Evolutionary conservation across 371 early-diverging fungal species (phyloP).

Genomic region (Rhizopus sp.): DNA sequence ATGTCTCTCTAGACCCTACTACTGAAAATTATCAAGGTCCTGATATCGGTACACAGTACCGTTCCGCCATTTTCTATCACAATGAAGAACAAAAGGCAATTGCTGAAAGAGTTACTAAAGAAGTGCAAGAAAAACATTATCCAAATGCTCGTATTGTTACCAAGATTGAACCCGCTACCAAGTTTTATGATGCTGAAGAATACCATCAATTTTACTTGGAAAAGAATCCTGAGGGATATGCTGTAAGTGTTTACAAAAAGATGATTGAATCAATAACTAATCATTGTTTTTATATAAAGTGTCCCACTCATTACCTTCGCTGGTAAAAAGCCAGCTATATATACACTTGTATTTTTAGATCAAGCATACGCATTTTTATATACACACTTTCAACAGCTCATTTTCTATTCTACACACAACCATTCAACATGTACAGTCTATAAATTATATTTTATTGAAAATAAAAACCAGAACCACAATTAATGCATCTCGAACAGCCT

Average conservation of each 20-base stretch:
- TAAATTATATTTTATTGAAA: neutral
- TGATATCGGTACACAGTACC: conserved; percentile 49
- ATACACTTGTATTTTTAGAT: neutral
- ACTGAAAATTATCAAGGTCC: conserved; percentile 48
- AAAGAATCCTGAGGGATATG: conserved; percentile 52
- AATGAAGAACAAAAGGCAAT: conserved; percentile 66
- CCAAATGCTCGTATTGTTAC: conserved; percentile 63
- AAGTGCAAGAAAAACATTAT: conserved; percentile 64
- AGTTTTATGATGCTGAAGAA: conserved; percentile 84
- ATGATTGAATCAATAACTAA: conserved; percentile 6
- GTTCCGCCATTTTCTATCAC: conserved; percentile 87
- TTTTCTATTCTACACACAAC: neutral
- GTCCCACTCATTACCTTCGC: conserved; percentile 53
- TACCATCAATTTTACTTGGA: conserved; percentile 88
- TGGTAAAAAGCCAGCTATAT: conserved; percentile 25
- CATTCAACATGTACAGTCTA: too few species aligned
- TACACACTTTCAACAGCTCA: neutral
- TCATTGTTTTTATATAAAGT: conserved; percentile 25
- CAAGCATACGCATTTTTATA: neutral
- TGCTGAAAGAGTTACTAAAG: conserved; percentile 71
- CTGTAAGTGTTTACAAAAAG: conserved; percentile 17
- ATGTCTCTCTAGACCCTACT: conserved; percentile 43
- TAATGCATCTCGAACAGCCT: conserved; percentile 24
- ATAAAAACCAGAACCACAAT: conserved; percentile 24
- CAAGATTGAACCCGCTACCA: conserved; percentile 62